A percentile compares a stretch with the other conserved stretches of the same genome.
Evolutionary conservation across 2,329 filamentous ascomycete species (phyloP).

Genomic region (Stemphylium beticola): DNA sequence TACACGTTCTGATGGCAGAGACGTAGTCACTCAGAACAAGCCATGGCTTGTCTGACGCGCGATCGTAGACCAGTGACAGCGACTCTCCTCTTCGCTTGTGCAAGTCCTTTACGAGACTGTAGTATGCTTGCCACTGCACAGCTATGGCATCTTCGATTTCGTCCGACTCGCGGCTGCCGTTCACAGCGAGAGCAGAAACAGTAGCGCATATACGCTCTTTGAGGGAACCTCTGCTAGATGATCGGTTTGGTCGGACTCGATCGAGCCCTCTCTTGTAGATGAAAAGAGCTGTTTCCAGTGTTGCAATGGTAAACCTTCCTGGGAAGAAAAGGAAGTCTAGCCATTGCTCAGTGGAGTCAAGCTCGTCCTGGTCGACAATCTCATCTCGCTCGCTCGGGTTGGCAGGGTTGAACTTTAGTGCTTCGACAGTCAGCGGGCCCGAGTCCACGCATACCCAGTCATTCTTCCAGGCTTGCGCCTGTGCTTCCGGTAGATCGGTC

Average conservation of each 20-base stretch:
- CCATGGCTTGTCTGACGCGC: conserved; percentile 76
- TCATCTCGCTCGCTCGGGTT: conserved; percentile 47
- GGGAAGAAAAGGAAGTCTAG: conserved; percentile 81
- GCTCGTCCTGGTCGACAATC: conserved; percentile 52
- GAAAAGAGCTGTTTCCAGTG: conserved; percentile 80
- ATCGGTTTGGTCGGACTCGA: conserved; percentile 18
- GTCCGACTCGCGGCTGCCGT: conserved; percentile 73
- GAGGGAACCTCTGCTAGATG: conserved; percentile 60
- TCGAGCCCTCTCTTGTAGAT: conserved; percentile 75
- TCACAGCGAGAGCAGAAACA: conserved; percentile 70
- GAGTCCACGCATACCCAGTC: conserved; percentile 56
- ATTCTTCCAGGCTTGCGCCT: conserved; percentile 70
- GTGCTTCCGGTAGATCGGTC: conserved; percentile 66
- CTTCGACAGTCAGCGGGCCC: conserved; percentile 51
- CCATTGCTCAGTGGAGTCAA: conserved; percentile 75
- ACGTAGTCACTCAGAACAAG: conserved; percentile 82
- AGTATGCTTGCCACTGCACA: conserved; percentile 88
- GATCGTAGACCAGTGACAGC: conserved; percentile 77
- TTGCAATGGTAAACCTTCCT: conserved; percentile 78
- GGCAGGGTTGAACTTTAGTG: conserved; percentile 46
- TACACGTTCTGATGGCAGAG: conserved; percentile 80
- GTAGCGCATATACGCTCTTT: conserved; percentile 78
- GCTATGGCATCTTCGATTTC: conserved; percentile 76
- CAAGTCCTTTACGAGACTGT: conserved; percentile 81
- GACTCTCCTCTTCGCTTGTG: conserved; percentile 86